Evolutionary conservation across 1,284 basidiomycete genomes (phyloP).

Genomic region (Peniophora sp.): DNA sequence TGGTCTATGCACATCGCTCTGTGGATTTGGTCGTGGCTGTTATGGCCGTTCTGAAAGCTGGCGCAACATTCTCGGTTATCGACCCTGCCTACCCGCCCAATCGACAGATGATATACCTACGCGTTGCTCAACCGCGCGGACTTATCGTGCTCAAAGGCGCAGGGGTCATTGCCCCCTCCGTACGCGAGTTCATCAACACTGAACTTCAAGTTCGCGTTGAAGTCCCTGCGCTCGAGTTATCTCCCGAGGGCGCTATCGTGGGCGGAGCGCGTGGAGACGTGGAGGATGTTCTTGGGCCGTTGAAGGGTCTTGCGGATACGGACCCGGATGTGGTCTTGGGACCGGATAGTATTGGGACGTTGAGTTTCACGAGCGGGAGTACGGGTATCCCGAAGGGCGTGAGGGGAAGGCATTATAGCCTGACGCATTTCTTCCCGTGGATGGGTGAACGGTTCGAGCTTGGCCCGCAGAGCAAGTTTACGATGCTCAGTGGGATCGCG

Average conservation of each 20-base stretch:
- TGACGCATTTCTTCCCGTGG: slow-evolving; percentile 99
- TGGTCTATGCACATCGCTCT: slow-evolving; percentile 97
- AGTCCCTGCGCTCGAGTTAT: slow-evolving; percentile 83
- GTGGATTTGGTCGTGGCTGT: slow-evolving; percentile 97
- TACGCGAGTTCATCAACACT: slow-evolving; percentile 78
- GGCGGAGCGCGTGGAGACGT: slow-evolving; percentile 48
- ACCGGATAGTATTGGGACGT: slow-evolving; percentile 91
- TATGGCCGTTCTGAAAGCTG: slow-evolving; percentile 94
- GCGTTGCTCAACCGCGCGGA: slow-evolving; percentile 91
- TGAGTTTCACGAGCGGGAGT: slow-evolving; percentile 96
- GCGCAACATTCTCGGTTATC: slow-evolving; percentile 96
- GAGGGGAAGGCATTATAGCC: slow-evolving; percentile 87
- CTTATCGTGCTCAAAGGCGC: slow-evolving; percentile 91
- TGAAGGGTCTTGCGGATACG: slow-evolving; percentile 47
- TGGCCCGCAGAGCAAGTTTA: slow-evolving; percentile 77
- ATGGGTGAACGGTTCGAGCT: slow-evolving; percentile 91
- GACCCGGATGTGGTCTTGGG: slow-evolving; percentile 84
- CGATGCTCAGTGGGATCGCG: slow-evolving; percentile 98
- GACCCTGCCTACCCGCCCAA: slow-evolving; percentile 97
- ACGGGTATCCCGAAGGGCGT: slow-evolving; percentile 99
- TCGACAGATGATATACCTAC: slow-evolving; percentile 92
- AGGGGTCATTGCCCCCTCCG: slow-evolving; percentile 74
- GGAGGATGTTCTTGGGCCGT: slow-evolving; percentile 46
- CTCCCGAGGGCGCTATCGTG: slow-evolving; percentile 51
- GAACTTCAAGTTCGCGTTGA: slow-evolving; percentile 89